phyloP scores from a whole-genome alignment of 768 basidiomycete genomes.

The Macrolepiota dolichaula region DNA sequence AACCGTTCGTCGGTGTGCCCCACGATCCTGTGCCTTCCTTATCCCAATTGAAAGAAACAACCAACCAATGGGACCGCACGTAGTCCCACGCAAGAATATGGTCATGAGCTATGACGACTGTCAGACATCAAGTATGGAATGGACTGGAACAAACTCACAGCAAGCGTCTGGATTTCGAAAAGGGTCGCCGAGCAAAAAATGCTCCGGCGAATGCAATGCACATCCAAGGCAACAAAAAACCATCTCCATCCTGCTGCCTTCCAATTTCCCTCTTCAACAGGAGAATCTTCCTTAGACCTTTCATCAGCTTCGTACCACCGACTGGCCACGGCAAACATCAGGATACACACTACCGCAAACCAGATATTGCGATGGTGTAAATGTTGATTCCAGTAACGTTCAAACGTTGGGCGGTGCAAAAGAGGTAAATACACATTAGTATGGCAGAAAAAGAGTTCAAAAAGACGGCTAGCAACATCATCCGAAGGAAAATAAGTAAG shows the following conservation, averaged over 20 bases:
- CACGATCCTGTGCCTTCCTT: constrained; percentile 71
- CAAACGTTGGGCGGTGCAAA: constrained; percentile 70
- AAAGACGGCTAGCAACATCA: constrained; percentile 55
- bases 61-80: constrained; percentile 52
- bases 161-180: constrained; percentile 57
- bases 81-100: constrained; percentile 51
- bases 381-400: constrained; percentile 51
- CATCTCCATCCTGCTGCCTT: constrained; percentile 59
- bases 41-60: constrained; percentile 47
- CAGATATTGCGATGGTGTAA: constrained; percentile 52
- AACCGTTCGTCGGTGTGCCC: constrained; percentile 65
- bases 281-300: neutral
- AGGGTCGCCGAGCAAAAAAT: constrained; percentile 54
- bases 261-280: constrained; percentile 36
- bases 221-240: constrained; percentile 35
- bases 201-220: constrained; percentile 47
- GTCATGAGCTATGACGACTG: constrained; percentile 39
- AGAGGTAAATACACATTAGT: constrained; percentile 61
- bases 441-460: constrained; percentile 66
- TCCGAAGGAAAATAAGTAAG: constrained; percentile 55
- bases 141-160: constrained; percentile 15
- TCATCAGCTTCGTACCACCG: constrained; percentile 57
- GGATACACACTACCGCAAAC: constrained; percentile 60
- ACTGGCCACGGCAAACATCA: constrained; percentile 67
- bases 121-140: neutral